phyloP scores from a whole-genome alignment of 805 yeast species.

The Saccharomycopsis olivae region DNA sequence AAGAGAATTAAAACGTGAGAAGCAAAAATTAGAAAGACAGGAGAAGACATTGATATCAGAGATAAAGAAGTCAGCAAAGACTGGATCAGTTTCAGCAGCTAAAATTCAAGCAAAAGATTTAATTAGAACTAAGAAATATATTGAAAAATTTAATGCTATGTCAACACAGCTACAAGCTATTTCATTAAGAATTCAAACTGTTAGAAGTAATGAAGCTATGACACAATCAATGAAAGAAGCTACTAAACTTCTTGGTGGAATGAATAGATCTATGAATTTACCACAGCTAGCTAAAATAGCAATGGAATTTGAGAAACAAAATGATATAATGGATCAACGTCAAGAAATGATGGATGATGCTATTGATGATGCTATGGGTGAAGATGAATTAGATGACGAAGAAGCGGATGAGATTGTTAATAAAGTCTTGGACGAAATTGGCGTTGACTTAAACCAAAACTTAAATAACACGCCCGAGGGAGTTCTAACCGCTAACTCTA shows the following conservation, averaged over 20 bases:
- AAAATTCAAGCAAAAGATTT: slow-evolving; percentile 94
- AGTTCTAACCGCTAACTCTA: slow-evolving; percentile 20
- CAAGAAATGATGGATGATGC: slow-evolving; percentile 99
- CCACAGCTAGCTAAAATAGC: slow-evolving; percentile 84
- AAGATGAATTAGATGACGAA: slow-evolving; percentile 74
- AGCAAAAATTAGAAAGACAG: slow-evolving; percentile 75
- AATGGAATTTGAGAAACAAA: slow-evolving; percentile 90
- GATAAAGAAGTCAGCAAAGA: slow-evolving; percentile 85
- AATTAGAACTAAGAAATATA: slow-evolving; percentile 71
- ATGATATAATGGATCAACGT: slow-evolving; percentile 95
- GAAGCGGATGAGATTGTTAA: slow-evolving; percentile 87
- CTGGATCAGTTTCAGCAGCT: slow-evolving; percentile 79
- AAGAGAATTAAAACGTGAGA: slow-evolving; percentile 84
- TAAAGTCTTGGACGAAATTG: slow-evolving; percentile 91
- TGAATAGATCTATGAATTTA: slow-evolving; percentile 85
- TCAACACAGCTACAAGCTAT: slow-evolving; percentile 94
- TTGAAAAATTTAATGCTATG: slow-evolving; percentile 85
- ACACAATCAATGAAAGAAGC: slow-evolving; percentile 91
- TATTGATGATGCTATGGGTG: slow-evolving; percentile 93
- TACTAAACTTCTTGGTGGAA: slow-evolving; percentile 67
- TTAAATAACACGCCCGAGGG: slow-evolving; percentile 36
- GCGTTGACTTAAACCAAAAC: slow-evolving; percentile 61
- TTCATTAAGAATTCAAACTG: slow-evolving; percentile 80
- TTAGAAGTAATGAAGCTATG: slow-evolving; percentile 92
- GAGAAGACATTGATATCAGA: slow-evolving; percentile 81